Conservation (phyloP, 495 filamentous ascomycete species). For the Annulohypoxylon maeteangense region DNA sequence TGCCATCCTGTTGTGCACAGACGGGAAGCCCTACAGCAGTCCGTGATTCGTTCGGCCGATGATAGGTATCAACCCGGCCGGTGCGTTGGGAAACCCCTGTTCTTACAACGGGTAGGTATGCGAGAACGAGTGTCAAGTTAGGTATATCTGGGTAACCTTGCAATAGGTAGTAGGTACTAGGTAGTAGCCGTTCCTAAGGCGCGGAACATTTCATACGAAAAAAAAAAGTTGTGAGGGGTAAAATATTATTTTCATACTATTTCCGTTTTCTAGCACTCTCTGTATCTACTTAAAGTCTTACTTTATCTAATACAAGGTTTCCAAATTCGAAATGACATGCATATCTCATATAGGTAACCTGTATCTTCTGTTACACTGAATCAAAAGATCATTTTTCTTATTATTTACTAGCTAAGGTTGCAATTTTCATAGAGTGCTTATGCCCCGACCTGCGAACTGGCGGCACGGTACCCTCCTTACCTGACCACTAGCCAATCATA, state of each 20-base stretch:
- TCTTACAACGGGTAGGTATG: slow-evolving; percentile 5
- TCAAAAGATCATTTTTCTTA: not conserved
- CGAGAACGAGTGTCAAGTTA: not conserved
- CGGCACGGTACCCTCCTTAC: not conserved
- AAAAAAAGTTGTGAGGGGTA: not conserved
- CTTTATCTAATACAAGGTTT: not conserved
- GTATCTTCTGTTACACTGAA: not conserved
- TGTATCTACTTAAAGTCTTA: no score
- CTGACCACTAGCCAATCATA: not conserved
- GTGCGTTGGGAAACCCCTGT: not conserved
- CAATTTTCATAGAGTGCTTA: not conserved
- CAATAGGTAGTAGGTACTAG: not conserved
- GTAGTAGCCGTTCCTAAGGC: not conserved
- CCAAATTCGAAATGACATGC: not conserved
- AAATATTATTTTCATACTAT: not conserved
- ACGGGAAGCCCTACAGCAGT: not conserved
- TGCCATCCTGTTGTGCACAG: not conserved
- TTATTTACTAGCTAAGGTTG: not conserved
- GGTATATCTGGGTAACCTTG: not conserved
- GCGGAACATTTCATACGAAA: not conserved
- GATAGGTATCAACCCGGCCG: slow-evolving; percentile 1
- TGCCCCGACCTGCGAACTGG: not conserved
- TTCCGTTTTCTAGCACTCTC: not conserved
- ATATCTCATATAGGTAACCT: not conserved
- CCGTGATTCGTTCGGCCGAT: slow-evolving; percentile 27